phyloP scores from a whole-genome alignment of 805 yeast species.

The Saccharomycopsis sp. region DNA sequence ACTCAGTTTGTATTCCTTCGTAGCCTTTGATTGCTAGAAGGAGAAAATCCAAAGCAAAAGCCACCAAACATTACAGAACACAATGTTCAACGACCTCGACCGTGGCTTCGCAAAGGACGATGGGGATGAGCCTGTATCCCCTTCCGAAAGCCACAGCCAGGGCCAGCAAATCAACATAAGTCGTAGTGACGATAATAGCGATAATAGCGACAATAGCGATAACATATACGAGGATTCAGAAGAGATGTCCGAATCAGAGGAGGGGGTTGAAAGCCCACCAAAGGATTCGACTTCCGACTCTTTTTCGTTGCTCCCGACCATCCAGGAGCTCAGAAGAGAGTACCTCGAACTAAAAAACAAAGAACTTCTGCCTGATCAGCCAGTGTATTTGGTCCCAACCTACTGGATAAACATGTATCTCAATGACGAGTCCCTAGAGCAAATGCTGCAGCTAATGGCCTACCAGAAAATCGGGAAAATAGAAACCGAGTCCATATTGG shows the following conservation, averaged over 20 bases:
- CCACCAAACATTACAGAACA: too few species aligned
- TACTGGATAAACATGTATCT: slow-evolving; percentile 5
- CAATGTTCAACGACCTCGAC: not conserved
- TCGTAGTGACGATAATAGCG: not conserved
- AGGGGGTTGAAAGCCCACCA: not conserved
- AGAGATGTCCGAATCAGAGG: not conserved
- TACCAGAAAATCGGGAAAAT: slow-evolving; percentile 6
- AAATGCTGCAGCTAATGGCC: not conserved
- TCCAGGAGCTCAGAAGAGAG: not conserved
- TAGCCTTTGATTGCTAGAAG: too few species aligned
- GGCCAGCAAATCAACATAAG: not conserved
- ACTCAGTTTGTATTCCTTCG: too few species aligned
- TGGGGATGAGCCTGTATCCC: not conserved
- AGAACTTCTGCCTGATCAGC: not conserved
- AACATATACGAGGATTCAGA: not conserved
- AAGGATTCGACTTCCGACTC: not conserved
- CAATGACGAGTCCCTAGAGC: slow-evolving; percentile 2
- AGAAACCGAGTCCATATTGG: slow-evolving; percentile 9
- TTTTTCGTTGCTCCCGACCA: not conserved
- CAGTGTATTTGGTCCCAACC: slow-evolving; percentile 8
- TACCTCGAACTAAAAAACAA: not conserved
- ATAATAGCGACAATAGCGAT: not conserved
- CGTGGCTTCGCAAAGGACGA: not conserved
- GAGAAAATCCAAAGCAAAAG: too few species aligned
- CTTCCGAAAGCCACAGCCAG: not conserved